Conservation (phyloP, 164 flowering plant genomes). For the Pachysandra terminalis region DNA sequence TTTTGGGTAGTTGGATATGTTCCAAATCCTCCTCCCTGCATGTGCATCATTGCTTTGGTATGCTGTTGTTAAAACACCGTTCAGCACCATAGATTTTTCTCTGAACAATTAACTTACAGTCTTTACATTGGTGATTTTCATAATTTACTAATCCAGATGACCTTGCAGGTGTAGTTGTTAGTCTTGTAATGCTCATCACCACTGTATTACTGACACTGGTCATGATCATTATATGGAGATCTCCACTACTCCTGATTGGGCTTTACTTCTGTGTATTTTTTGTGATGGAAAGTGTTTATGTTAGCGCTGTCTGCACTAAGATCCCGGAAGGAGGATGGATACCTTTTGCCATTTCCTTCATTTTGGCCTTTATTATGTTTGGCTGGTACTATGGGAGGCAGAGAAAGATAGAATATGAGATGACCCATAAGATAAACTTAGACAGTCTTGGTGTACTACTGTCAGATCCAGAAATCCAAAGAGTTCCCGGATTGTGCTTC, state of each 20-base stretch:
- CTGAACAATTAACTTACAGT: background rate
- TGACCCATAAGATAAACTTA: constrained; percentile 49
- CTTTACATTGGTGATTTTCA: background rate
- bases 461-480: constrained; percentile 50
- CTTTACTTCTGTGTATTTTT: constrained; percentile 61
- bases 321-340: constrained; percentile 83
- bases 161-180: constrained; percentile 77
- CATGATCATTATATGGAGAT: constrained; percentile 80
- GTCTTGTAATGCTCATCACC: constrained; percentile 80
- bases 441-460: constrained; percentile 43
- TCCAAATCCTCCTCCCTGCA: background rate
- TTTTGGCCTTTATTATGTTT: constrained; percentile 79
- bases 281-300: constrained; percentile 66
- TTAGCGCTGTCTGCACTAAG: constrained; percentile 68
- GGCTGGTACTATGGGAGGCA: constrained; percentile 85
- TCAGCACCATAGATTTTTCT: background rate
- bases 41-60: background rate
- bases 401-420: constrained; percentile 65
- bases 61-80: background rate
- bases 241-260: constrained; percentile 41
- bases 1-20: background rate
- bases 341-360: constrained; percentile 76
- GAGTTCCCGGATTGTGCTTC: constrained; percentile 80
- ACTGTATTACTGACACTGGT: constrained; percentile 65
- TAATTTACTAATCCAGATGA: constrained; percentile 1